Evolutionary conservation across 176 grass and related monocot genomes (phyloP), one percentile per base, ranked within the genome.

Genomic region (Ensete ventricosum): DNA sequence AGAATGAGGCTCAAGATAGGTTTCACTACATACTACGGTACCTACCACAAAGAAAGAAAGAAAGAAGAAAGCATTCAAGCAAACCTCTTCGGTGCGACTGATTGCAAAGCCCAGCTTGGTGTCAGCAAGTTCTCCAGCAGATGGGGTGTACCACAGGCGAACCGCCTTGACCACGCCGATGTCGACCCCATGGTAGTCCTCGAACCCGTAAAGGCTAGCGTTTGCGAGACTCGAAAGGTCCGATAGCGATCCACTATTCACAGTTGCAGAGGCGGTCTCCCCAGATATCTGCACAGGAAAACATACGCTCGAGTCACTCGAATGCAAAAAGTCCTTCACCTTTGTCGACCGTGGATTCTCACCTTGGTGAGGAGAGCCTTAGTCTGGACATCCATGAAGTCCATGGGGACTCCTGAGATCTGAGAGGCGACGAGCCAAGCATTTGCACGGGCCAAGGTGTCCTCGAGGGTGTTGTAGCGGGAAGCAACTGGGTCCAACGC

Each of bases 41-140:
- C 34, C 34, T 11, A 53, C 74, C 22, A 21, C 16, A 5, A 69
- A 14, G 29, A 76, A 53, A 52, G 29, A 76, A 53, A 52, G 24
- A 80, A 29, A 72, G n/a, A 52, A 49, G 52, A 55, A 62, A 10
- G 67, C 9, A 72, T 13, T 75, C 23, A 16, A 81, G 55, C n/a
- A 14, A 11, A 91, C 88, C 88, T 96, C 92, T 54, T 91, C 88
- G 0, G 85, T 88, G 27, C 83, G 81, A 77, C 92, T 88, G 53
- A 96, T 85, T 2, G 92, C 79, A 70, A 91, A 96, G 76, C 92
- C 92, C 24, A 96, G 92, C 24, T 73, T 84, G 2, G 88, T 91
- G 83, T 96, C 92, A 2, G 67, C 69, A 16, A 87, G 70, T 85
- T 96, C 92, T 63, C 86, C 88, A 10, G 85, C 88, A 14, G 67